These are phyloP conservation scores for Symbiotaphrina buchneri DNA, from an alignment of 495 filamentous ascomycete species.

Conservation along the genomic window DNA sequence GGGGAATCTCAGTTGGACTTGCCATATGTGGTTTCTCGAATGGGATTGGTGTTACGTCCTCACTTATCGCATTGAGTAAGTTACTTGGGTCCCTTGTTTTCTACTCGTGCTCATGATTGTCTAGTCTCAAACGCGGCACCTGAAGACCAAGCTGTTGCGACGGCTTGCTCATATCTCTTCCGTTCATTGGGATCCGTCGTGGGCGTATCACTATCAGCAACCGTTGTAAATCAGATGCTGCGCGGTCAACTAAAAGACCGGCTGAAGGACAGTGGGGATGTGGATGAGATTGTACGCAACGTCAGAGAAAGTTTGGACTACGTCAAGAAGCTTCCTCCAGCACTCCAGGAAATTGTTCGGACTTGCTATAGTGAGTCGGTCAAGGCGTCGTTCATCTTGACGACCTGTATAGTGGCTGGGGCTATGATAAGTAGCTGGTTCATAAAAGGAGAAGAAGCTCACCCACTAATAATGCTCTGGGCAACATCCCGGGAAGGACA, in stretches of 20 bases:
- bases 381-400: constrained; percentile 22
- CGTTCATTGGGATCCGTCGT: constrained; percentile 59
- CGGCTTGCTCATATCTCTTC: constrained; percentile 75
- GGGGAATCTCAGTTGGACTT: constrained; percentile 32
- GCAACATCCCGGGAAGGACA: no score
- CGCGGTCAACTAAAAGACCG: constrained; percentile 27
- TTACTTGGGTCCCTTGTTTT: constrained; percentile 5
- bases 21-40: constrained; percentile 31
- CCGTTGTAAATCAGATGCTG: constrained; percentile 50
- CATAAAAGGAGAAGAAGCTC: no score
- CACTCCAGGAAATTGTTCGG: constrained; percentile 34
- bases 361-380: constrained; percentile 39
- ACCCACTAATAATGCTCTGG: no score
- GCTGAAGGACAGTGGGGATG: constrained; percentile 32
- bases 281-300: constrained; percentile 42
- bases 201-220: constrained; percentile 46
- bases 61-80: constrained; percentile 37
- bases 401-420: constrained; percentile 18
- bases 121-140: constrained; percentile 39
- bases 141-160: constrained; percentile 55
- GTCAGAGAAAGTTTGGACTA: constrained; percentile 56
- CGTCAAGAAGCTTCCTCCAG: constrained; percentile 42
- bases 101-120: constrained; percentile 16
- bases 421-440: no score
- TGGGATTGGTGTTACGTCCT: constrained; percentile 48